These are phyloP conservation scores for Diaporthe longicolla DNA, from an alignment of 2,329 filamentous ascomycete species.

Conservation along the genomic window DNA sequence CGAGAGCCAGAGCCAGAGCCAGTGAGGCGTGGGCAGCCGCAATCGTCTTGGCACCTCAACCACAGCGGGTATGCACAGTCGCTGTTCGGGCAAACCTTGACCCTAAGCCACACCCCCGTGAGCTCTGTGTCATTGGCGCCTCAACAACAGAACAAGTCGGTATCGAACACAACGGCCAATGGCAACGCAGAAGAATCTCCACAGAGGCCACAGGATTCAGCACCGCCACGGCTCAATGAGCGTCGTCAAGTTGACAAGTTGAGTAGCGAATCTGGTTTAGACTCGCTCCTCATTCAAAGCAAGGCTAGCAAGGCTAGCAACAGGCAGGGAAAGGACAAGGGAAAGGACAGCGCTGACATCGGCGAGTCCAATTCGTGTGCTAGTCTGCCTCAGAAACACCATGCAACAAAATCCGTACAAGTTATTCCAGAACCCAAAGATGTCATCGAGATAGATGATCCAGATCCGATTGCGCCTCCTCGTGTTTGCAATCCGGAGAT, in stretches of 20 bases:
- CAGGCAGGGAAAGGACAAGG: background rate
- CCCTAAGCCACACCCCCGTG: conserved; percentile 55
- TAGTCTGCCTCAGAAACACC: background rate
- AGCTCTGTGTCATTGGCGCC: conserved; percentile 51
- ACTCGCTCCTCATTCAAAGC: background rate
- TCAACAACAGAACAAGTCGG: conserved; percentile 32
- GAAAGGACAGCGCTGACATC: background rate
- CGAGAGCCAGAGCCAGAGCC: background rate
- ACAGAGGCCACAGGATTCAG: background rate
- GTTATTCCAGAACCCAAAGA: conserved; percentile 3
- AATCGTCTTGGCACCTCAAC: conserved; percentile 31
- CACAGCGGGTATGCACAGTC: conserved; percentile 63
- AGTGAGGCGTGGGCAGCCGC: conserved; percentile 22
- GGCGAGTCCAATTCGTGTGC: background rate
- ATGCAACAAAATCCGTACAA: background rate
- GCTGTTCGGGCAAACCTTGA: conserved; percentile 63
- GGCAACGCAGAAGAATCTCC: background rate
- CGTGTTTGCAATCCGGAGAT: background rate
- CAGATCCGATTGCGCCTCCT: background rate
- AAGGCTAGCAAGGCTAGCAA: background rate
- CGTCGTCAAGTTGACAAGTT: conserved; percentile 8
- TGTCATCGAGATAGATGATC: conserved; percentile 40
- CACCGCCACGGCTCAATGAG: background rate
- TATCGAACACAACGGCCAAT: conserved; percentile 31
- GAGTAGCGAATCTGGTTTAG: background rate